Evolutionary conservation across 495 filamentous ascomycete genomes (phyloP).

Genomic region (Ramalina intermedia): DNA sequence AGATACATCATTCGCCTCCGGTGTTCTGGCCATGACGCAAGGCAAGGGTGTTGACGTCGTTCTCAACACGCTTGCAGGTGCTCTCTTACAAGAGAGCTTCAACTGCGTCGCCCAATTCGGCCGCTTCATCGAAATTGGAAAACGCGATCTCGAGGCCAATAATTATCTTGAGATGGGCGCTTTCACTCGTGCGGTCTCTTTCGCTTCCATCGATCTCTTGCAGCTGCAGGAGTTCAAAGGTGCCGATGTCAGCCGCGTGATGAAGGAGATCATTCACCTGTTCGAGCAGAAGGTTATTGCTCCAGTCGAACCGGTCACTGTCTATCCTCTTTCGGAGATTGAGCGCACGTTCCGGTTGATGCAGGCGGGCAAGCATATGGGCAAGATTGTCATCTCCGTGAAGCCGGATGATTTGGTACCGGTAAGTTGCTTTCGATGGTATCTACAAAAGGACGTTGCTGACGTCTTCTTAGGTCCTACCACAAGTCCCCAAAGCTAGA

Average conservation of each 20-base stretch:
- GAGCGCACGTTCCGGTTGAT: constrained; percentile 36
- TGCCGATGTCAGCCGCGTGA: constrained; percentile 18
- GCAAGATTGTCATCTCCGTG: constrained; percentile 9
- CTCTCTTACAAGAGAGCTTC: constrained; percentile 8
- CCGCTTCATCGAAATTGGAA: constrained; percentile 23
- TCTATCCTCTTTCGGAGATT: constrained; percentile 18
- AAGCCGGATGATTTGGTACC: constrained; percentile 6
- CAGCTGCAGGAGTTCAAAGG: constrained; percentile 26
- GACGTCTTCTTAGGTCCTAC: not conserved
- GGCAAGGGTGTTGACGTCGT: constrained; percentile 11
- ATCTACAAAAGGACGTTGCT: not conserved
- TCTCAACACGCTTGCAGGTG: constrained; percentile 9
- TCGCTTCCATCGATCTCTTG: constrained; percentile 33
- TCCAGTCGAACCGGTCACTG: constrained; percentile 2
- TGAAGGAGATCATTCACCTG: constrained; percentile 22
- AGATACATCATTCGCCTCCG: not conserved
- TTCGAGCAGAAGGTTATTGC: not conserved
- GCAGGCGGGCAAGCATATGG: constrained; percentile 6
- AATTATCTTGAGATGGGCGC: constrained; percentile 3
- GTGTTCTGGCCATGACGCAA: constrained; percentile 3
- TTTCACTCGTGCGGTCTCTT: constrained; percentile 9
- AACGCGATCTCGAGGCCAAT: constrained; percentile 30
- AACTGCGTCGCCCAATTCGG: constrained; percentile 33
- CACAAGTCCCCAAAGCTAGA: not conserved
- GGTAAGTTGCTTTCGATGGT: not conserved